Evolutionary conservation across 768 basidiomycete species (phyloP).

Genomic region (Kwoniella sp.): DNA sequence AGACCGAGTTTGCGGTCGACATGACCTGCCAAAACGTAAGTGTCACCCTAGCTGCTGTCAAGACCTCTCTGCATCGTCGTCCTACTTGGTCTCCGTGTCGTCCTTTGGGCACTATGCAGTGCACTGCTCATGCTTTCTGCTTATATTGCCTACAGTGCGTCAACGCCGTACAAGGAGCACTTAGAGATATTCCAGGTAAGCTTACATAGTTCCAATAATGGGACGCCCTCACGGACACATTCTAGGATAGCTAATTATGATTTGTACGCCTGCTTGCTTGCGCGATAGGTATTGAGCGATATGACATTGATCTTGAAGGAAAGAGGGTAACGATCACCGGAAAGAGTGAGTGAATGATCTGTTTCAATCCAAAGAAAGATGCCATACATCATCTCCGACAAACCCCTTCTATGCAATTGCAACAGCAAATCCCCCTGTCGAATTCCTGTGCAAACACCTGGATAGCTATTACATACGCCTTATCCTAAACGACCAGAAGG

Average conservation of each 20-base stretch:
- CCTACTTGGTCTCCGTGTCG: no score
- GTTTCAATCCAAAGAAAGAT: background rate
- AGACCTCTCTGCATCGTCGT: no score
- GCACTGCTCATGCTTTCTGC: no score
- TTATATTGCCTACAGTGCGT: constrained; percentile 41
- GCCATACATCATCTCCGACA: no score
- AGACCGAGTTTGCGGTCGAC: constrained; percentile 57
- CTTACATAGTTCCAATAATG: background rate
- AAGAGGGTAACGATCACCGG: constrained; percentile 54
- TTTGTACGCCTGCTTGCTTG: background rate
- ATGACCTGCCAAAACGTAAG: constrained; percentile 55
- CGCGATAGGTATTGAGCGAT: constrained; percentile 47
- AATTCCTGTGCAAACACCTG: no score
- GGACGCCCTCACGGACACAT: no score
- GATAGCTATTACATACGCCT: no score
- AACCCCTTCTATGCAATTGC: background rate
- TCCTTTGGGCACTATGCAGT: no score
- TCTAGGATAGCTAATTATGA: no score
- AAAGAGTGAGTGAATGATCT: constrained; percentile 36
- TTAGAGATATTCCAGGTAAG: constrained; percentile 38
- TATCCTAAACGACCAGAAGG: no score
- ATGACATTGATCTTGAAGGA: constrained; percentile 52
- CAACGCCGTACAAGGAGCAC: constrained; percentile 42
- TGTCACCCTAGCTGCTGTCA: background rate
- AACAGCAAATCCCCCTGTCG: no score